phyloP scores from a whole-genome alignment of 1,284 basidiomycete species.

The Malassezia nana region DNA sequence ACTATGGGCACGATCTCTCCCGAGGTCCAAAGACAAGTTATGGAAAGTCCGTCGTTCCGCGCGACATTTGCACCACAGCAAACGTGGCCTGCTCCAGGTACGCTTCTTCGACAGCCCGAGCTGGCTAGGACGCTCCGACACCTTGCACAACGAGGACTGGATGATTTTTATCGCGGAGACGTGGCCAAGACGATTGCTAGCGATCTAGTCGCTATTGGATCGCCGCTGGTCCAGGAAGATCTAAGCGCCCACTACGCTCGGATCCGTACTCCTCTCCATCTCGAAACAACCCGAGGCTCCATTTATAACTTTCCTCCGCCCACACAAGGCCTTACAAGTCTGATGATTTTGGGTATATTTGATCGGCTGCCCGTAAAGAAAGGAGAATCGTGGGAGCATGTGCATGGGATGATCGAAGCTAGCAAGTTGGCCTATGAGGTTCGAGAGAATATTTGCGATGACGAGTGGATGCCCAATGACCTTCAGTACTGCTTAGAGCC shows the following conservation, averaged over 20 bases:
- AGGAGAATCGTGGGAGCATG: background rate
- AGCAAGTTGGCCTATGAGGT: background rate
- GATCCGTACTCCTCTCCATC: background rate
- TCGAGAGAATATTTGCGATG: background rate
- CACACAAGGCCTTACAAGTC: background rate
- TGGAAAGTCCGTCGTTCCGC: background rate
- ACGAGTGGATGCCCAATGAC: background rate
- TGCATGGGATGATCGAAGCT: background rate
- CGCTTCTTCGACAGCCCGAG: background rate
- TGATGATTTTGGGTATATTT: background rate
- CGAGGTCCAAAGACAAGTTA: background rate
- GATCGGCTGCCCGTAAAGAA: background rate
- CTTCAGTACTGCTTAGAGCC: background rate
- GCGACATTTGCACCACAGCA: background rate
- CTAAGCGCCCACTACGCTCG: background rate
- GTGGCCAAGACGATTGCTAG: background rate
- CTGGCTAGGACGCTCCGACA: background rate
- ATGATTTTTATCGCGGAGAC: background rate
- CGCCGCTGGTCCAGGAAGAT: background rate
- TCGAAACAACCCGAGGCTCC: background rate
- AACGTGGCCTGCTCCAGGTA: background rate
- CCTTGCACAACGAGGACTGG: background rate
- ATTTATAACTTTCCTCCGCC: constrained; percentile 1
- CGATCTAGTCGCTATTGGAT: background rate
- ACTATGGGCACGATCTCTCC: background rate